A percentile compares a stretch with the other conserved stretches of the same genome.
Conservation (phyloP, 1,284 basidiomycete species). For the Irpex sp. region DNA sequence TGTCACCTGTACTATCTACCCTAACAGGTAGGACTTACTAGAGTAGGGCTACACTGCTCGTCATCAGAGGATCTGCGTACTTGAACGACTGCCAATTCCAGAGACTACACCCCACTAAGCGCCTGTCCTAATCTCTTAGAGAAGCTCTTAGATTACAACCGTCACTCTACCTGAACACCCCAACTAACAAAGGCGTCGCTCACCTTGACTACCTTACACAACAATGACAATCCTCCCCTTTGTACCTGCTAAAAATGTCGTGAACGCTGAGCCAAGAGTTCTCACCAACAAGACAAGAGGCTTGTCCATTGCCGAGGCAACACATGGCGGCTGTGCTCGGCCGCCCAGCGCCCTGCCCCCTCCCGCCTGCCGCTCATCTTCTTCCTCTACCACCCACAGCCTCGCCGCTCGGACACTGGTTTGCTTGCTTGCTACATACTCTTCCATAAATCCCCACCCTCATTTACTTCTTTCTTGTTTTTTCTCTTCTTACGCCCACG, state of each 20-base stretch:
- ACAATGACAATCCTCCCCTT: not conserved
- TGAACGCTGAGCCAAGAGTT: not conserved
- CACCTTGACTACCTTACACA: not conserved
- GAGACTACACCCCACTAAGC: not conserved
- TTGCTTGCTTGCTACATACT: too few relatives aligned
- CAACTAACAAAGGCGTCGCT: not conserved
- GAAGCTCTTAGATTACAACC: not conserved
- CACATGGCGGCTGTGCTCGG: not conserved
- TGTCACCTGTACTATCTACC: too few relatives aligned
- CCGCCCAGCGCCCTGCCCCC: not conserved
- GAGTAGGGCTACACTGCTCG: too few relatives aligned
- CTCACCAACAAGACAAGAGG: not conserved
- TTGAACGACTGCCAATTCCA: not conserved
- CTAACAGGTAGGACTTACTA: too few relatives aligned
- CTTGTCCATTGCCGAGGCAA: not conserved
- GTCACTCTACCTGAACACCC: not conserved
- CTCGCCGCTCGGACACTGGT: not conserved
- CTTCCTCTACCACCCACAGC: not conserved
- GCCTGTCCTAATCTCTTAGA: not conserved
- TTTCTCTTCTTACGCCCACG: not conserved
- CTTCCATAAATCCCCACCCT: not conserved
- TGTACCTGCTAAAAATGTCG: not conserved
- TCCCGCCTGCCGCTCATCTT: not conserved
- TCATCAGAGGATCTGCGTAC: too few relatives aligned
- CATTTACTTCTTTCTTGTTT: slow-evolving; percentile 1